A percentile compares a stretch with the other conserved stretches of the same genome.
Evolutionary conservation across 768 basidiomycete species (phyloP).

Genomic region (Lentinus brumalis): DNA sequence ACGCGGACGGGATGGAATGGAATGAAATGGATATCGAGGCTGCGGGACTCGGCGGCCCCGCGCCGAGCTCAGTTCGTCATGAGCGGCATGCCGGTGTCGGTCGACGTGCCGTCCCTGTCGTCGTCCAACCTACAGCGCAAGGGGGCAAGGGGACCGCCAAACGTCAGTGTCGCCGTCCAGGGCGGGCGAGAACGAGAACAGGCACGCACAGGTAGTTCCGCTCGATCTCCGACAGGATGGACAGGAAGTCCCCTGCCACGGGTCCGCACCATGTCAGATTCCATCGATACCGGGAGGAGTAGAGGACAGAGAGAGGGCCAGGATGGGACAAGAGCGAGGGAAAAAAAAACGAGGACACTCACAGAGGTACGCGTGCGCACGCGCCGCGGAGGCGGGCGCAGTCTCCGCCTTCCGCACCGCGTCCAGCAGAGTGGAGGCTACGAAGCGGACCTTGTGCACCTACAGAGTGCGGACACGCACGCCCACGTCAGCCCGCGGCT

Average conservation of each 20-base stretch:
- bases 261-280: no score
- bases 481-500: background rate
- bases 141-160: background rate
- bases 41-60: slow-evolving; percentile 8
- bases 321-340: background rate
- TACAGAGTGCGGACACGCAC: slow-evolving; percentile 26
- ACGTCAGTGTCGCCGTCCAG: background rate
- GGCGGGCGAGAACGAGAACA: background rate
- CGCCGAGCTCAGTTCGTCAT: slow-evolving; percentile 25
- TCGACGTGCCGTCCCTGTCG: slow-evolving; percentile 64
- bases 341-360: slow-evolving; percentile 32
- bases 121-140: slow-evolving; percentile 57
- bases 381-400: slow-evolving; percentile 76
- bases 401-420: slow-evolving; percentile 81
- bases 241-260: slow-evolving; percentile 82
- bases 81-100: slow-evolving; percentile 53
- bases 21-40: background rate
- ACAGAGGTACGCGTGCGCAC: slow-evolving; percentile 89
- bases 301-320: slow-evolving; percentile 1
- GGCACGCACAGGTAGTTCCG: slow-evolving; percentile 76
- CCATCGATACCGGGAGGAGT: no score
- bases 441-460: slow-evolving; percentile 93
- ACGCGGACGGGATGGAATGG: background rate
- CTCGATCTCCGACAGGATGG: slow-evolving; percentile 90
- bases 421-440: slow-evolving; percentile 87